Evolutionary conservation across 768 basidiomycete species (phyloP).

Genomic region (Mycena maculata): DNA sequence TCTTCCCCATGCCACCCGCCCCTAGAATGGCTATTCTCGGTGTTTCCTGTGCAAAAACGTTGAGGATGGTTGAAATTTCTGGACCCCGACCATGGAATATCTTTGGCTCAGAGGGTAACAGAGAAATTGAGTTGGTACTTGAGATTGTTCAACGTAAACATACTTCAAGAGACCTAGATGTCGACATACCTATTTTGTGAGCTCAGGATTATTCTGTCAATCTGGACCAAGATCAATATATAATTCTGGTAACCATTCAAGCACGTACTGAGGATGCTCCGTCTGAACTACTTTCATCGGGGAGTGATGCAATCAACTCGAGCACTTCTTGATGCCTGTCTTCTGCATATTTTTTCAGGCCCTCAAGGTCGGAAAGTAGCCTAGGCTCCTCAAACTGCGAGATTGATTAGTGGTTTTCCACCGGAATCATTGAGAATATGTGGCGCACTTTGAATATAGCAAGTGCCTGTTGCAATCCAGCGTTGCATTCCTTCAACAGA

Average conservation of each 20-base stretch:
- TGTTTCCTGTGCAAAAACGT: neutral
- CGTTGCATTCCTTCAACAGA: conserved; percentile 6
- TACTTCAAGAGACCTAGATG: too few species aligned
- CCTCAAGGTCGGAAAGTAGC: neutral
- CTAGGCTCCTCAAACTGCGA: neutral
- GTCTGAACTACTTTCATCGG: conserved; percentile 10
- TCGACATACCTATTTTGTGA: neutral
- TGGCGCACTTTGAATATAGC: neutral
- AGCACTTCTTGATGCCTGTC: conserved; percentile 5
- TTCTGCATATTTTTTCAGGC: neutral
- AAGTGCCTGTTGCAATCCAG: neutral
- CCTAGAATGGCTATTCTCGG: conserved; percentile 6
- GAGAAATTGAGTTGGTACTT: conserved; percentile 1
- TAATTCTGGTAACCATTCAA: neutral
- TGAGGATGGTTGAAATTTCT: neutral
- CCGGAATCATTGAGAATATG: neutral
- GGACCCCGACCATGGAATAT: conserved; percentile 18
- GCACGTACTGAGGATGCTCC: conserved; percentile 3
- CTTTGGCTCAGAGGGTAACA: conserved; percentile 8
- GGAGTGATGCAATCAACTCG: neutral
- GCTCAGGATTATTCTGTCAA: neutral
- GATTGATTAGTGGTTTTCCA: neutral
- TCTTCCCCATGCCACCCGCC: conserved; percentile 16
- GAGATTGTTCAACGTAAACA: neutral
- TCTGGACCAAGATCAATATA: neutral